Evolutionary conservation across 2,329 filamentous ascomycete genomes (phyloP).

Genomic region (Monosporascus ibericus): DNA sequence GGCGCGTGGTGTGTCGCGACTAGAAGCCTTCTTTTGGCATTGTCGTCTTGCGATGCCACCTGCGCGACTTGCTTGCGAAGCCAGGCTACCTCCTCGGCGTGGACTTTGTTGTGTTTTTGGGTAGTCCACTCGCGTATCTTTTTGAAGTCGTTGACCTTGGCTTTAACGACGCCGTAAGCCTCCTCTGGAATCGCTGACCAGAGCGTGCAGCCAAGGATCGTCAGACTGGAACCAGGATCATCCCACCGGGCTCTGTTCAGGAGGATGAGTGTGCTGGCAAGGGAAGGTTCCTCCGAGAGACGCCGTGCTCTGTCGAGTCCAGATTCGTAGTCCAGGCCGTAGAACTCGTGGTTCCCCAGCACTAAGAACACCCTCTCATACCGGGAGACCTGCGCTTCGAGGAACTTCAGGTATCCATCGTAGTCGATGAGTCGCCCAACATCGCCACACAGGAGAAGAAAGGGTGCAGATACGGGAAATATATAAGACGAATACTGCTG

Average conservation of each 20-base stretch:
- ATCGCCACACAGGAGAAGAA: conserved; percentile 43
- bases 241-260: conserved; percentile 38
- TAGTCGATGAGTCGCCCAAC: conserved; percentile 44
- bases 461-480: conserved; percentile 33
- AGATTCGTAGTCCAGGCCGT: conserved; percentile 32
- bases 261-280: conserved; percentile 34
- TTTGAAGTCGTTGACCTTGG: conserved; percentile 46
- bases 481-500: conserved; percentile 36
- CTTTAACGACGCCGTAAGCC: conserved; percentile 31
- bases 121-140: conserved; percentile 47
- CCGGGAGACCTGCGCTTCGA: conserved; percentile 32
- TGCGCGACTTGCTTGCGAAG: conserved; percentile 33
- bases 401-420: conserved; percentile 37
- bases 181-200: conserved; percentile 44
- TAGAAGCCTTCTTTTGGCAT: conserved; percentile 27
- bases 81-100: conserved; percentile 45
- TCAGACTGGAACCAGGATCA: conserved; percentile 33
- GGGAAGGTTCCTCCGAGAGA: conserved; percentile 31
- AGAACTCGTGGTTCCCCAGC: conserved; percentile 49
- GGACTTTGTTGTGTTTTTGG: conserved; percentile 40
- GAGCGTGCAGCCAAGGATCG: conserved; percentile 51
- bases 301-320: conserved; percentile 30
- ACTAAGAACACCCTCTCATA: conserved; percentile 42
- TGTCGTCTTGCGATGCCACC: conserved; percentile 2
- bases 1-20: conserved; percentile 55